These are phyloP conservation scores for Zoysia pacifica DNA, from an alignment of 176 grass and related monocot genomes.

Conservation along the genomic window DNA sequence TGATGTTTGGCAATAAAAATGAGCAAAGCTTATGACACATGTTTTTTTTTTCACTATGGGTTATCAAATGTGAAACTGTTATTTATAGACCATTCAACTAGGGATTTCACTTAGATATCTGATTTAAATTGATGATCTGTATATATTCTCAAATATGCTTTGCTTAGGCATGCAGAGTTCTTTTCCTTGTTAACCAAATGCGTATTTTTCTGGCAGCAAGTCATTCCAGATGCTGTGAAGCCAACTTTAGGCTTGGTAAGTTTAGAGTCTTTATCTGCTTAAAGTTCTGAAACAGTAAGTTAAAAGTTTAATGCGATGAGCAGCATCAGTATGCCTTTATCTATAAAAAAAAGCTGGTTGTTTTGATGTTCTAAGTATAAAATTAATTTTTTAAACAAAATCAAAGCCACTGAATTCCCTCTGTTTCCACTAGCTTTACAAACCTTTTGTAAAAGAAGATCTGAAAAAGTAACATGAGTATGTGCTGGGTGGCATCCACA, in stretches of 20 bases:
- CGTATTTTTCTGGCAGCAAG: conserved; percentile 25
- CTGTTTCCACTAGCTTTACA: conserved; percentile 30
- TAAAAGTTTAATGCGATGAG: conserved; percentile 29
- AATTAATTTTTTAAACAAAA: conserved; percentile 24
- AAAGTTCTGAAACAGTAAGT: conserved; percentile 21
- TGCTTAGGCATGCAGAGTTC: not conserved
- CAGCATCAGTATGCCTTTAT: conserved; percentile 26
- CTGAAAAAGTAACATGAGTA: conserved; percentile 47
- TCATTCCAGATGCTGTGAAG: conserved; percentile 19
- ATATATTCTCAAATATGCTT: conserved; percentile 2
- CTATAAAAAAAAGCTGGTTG: conserved; percentile 15
- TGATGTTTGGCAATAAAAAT: not conserved
- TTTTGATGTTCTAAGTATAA: conserved; percentile 27
- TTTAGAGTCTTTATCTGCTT: conserved; percentile 9
- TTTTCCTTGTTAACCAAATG: conserved; percentile 1
- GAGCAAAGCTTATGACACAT: not conserved
- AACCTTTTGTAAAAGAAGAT: conserved; percentile 46
- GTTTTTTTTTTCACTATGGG: not conserved
- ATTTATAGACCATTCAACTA: conserved; percentile 2
- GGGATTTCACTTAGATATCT: conserved; percentile 3
- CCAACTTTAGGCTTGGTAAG: conserved; percentile 22
- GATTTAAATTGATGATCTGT: conserved; percentile 2
- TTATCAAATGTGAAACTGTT: conserved; percentile 10
- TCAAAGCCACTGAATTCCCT: conserved; percentile 11
- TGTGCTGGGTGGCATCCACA: conserved; percentile 42